Base-by-base conservation (phyloP, 2,329 filamentous ascomycete species). In the Colletotrichum sp. region DNA sequence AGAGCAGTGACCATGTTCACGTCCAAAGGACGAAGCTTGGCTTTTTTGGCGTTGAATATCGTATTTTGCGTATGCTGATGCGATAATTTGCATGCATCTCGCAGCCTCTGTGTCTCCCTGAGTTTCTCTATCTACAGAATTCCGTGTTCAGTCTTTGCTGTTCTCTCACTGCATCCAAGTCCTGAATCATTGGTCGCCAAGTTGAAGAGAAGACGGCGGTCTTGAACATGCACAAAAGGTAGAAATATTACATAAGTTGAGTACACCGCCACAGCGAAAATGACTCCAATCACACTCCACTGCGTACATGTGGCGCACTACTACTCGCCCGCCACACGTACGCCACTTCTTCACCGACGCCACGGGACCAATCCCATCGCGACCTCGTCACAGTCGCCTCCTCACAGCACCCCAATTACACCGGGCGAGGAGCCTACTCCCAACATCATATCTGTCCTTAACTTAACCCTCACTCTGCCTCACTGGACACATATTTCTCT, bases 291-390 rank as follows among this genome's bases (percentile, higher is more conserved):
- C 15, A 10, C n/a, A n/a, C 73, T 62, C 70, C 73, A 72, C 72
- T 60, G 3, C 30, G 13, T 12, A 64, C 62, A 75, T 18, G 62
- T 75, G 69, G 73, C 69, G 4, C 48, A 24, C 15, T 61, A 12
- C 32, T 61, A 72, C 62, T 73, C 24, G 60, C 43, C 66, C 72
- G 62, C 61, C 71, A 65, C 71, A 43, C 21, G 13, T 36, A 24
- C 64, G 68, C 72, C 72, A 71, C 62, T 16, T 16, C 61, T 56
- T 64, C 62, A 61, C 68, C 62, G 64, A 69, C 21, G 18, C 21
- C n/a, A 32, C 15, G 48, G 28, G 26, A 21, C 71, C 36, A 62
- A 73, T 70, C 43, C 68, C 26, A 32, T 34, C n/a, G 52, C 61
- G n/a, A 18, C 60, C 21, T 30, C n/a, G 16, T 28, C 26, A 26